Evolutionary conservation across 331 rosid species (phyloP), one percentile per base, ranked within the genome.

Genomic region (Arachis monticola): DNA sequence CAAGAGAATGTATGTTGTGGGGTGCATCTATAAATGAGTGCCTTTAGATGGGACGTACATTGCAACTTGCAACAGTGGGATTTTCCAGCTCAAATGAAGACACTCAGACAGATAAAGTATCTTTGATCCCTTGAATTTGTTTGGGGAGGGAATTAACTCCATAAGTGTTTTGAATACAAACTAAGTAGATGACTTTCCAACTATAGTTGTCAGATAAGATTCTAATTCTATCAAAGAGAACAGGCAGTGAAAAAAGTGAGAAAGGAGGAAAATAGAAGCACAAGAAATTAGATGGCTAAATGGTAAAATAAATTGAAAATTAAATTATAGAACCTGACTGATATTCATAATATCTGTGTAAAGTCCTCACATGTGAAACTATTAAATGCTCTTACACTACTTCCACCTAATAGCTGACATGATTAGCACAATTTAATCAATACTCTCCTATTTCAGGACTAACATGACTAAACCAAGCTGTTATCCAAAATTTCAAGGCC

Each of bases 131-230:
- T 65, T 27, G 58, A 69, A 41, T 58, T 66, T 46, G 41, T 74
- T 46, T 38, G 48, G 57, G 59, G 57, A 57, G 61, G 55, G 9
- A 56, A 57, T 58, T 57, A 64, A 35, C 60, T 72, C 69, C 62
- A 47, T 35, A 50, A 11, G 8, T 7, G 79, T 35, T 17, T 64
- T 64, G 59, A 56, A 44, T 7, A 22, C 41, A 65, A 65, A 65
- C 35, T 56, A 22, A 27, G 10, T 2, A 40, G 62, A 17, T 48
- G 62, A 52, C 5, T 12, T 45, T 8, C 67, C 77, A 52, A 42
- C n/a, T n/a, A 73, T 35, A 53, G 27, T 46, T 53, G 51, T 76
- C 8, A 5, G 44, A 57, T 31, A 66, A 13, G 41, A 51, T 60
- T 8, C 70, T 32, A 32, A 32, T 32, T 32, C 3, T 3, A 46